A percentile compares a stretch with the other conserved stretches of the same genome.
These are phyloP conservation scores for Cladophialophora chaetospira DNA, from an alignment of 2,329 filamentous ascomycete species.

Conservation along the genomic window DNA sequence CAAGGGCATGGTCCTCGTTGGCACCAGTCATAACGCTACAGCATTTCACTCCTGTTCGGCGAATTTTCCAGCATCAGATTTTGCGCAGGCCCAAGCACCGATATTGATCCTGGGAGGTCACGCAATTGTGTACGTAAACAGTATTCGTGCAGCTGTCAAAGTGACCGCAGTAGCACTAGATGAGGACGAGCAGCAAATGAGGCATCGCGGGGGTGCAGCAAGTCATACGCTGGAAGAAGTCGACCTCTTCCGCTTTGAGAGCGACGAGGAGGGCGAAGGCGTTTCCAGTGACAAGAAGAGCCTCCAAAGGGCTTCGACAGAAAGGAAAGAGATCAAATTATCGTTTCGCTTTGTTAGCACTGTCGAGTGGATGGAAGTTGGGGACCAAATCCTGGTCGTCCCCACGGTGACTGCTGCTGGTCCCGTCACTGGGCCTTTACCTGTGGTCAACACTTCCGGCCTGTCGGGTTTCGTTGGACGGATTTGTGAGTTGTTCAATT, in stretches of 20 bases:
- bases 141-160: constrained; percentile 77
- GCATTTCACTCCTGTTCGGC: constrained; percentile 47
- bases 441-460: constrained; percentile 52
- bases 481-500: constrained; percentile 36
- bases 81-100: constrained; percentile 44
- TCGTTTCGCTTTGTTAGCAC: constrained; percentile 60
- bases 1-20: constrained; percentile 33
- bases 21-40: neutral
- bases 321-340: constrained; percentile 45
- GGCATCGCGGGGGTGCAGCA: constrained; percentile 28
- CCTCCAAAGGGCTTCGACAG: constrained; percentile 25
- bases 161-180: constrained; percentile 60
- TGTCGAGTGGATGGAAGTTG: constrained; percentile 59
- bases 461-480: constrained; percentile 63
- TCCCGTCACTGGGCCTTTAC: constrained; percentile 49
- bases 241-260: constrained; percentile 50
- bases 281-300: neutral
- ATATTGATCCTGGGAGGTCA: constrained; percentile 58
- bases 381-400: constrained; percentile 61
- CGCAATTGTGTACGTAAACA: constrained; percentile 80
- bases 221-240: constrained; percentile 38
- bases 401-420: constrained; percentile 57
- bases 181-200: constrained; percentile 23
- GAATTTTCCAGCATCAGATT: constrained; percentile 65
- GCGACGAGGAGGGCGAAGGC: constrained; percentile 36